Evolutionary conservation across 2,329 filamentous ascomycete species (phyloP), one percentile per base, ranked within the genome.

Genomic region (Cladosporium sp.): DNA sequence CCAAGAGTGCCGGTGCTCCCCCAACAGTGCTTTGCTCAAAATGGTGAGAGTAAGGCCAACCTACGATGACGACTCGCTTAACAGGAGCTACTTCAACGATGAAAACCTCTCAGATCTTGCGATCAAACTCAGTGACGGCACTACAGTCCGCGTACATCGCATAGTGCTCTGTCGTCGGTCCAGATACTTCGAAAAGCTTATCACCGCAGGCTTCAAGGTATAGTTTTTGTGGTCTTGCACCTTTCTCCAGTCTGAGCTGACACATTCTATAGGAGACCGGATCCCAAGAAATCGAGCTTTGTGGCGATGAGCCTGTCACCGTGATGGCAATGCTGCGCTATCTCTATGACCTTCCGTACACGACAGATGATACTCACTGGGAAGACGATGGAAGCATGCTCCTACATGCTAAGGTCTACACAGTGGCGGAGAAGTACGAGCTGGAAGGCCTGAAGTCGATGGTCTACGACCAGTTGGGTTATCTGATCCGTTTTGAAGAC

Each of bases 311-410:
- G 9, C 30, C 47, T 2, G 30, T 2, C n/a, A 30, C 47, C 5
- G 15, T 51, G n/a, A 5, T 51, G 7, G 28, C 47, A 6, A 36
- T 51, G 17, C 17, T 51, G 3, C 47, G 47, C 30, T 37, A n/a
- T 28, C 9, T 51, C 9, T 37, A 51, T 8, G 47, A 28, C 94
- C 68, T 89, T 89, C 2, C 73, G 82, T 40, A 51, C 17, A 3
- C 2, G 14, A 1, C 17, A 20, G 47, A 51, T 9, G 17, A 36
- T 15, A 7, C 47, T 20, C 6, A 51, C 12, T 51, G 47, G 47
- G n/a, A 37, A 15, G 47, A 38, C 11, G 30, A 14, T n/a, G 15
- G 17, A n/a, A 51, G 12, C 34, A 14, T 51, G 17, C 47, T 51
- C 17, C 47, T n/a, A 2, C 30, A 51, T n/a, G 47, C 34, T 4